Conservation (phyloP, 2,329 filamentous ascomycete genomes). For the Xylaria multiplex region DNA sequence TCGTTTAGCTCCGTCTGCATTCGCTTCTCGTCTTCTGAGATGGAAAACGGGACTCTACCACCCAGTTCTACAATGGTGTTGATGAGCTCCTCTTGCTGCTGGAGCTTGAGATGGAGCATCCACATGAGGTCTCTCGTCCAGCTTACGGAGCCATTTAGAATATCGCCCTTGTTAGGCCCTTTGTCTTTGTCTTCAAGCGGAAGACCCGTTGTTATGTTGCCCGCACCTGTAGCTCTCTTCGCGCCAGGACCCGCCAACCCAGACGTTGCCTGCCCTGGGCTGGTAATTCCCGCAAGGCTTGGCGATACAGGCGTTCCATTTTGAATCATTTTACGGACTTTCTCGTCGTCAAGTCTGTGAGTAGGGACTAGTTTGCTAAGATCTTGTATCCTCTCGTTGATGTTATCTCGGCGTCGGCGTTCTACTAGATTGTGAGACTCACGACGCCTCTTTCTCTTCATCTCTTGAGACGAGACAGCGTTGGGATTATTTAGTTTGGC, state of each 20-base stretch:
- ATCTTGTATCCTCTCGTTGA: slow-evolving; percentile 98
- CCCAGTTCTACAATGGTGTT: slow-evolving; percentile 78
- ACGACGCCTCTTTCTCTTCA: slow-evolving; percentile 88
- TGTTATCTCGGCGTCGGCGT: slow-evolving; percentile 93
- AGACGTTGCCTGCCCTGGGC: slow-evolving; percentile 82
- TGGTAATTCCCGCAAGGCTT: slow-evolving; percentile 75
- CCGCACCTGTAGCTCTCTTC: slow-evolving; percentile 78
- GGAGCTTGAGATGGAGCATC: slow-evolving; percentile 88
- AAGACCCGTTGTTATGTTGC: slow-evolving; percentile 90
- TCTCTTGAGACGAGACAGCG: slow-evolving; percentile 83
- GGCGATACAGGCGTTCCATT: slow-evolving; percentile 92
- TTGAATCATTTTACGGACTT: slow-evolving; percentile 92
- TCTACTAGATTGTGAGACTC: slow-evolving; percentile 98
- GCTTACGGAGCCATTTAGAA: slow-evolving; percentile 94
- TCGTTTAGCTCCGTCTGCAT: slow-evolving; percentile 95
- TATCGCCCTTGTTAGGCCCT: slow-evolving; percentile 98
- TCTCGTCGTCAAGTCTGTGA: slow-evolving; percentile 95
- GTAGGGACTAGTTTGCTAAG: slow-evolving; percentile 91
- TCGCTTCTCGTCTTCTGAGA: slow-evolving; percentile 90
- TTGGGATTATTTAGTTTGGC: slow-evolving; percentile 74
- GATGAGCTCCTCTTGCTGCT: slow-evolving; percentile 87
- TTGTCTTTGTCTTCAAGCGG: slow-evolving; percentile 98
- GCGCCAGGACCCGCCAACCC: slow-evolving; percentile 86
- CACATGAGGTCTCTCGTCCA: slow-evolving; percentile 99
- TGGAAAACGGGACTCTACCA: slow-evolving; percentile 79